Evolutionary conservation across 257 asterid genomes (phyloP).

Genomic region (Rehmannia glutinosa): DNA sequence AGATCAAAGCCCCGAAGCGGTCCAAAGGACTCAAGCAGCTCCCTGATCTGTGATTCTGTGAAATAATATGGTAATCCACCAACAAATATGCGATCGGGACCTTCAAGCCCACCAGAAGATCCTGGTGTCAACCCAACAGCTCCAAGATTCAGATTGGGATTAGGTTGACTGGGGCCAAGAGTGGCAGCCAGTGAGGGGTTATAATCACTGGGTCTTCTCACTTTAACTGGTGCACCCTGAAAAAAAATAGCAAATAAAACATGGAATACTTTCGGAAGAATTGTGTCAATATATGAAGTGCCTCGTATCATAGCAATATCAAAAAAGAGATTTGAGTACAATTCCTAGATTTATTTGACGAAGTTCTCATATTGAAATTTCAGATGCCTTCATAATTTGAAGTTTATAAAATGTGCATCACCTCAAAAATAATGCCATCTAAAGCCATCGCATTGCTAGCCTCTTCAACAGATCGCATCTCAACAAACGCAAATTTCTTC

Average conservation of each 20-base stretch:
- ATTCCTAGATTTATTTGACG: background rate
- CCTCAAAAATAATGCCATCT: slow-evolving; percentile 97
- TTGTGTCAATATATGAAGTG: background rate
- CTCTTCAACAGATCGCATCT: slow-evolving; percentile 98
- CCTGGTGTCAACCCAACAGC: slow-evolving; percentile 96
- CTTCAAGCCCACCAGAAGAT: slow-evolving; percentile 93
- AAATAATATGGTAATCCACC: slow-evolving; percentile 98
- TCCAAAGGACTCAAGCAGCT: slow-evolving; percentile 97
- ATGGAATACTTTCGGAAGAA: background rate
- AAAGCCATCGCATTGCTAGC: slow-evolving; percentile 99
- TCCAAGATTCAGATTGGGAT: slow-evolving; percentile 75
- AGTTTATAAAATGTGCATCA: slow-evolving; percentile 14
- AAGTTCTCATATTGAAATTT: background rate
- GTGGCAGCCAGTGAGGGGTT: slow-evolving; percentile 96
- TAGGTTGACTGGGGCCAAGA: slow-evolving; percentile 98
- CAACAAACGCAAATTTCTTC: slow-evolving; percentile 95
- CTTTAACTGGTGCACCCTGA: slow-evolving; percentile 99
- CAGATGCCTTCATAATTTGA: background rate
- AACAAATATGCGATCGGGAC: slow-evolving; percentile 93
- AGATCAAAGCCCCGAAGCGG: slow-evolving; percentile 92
- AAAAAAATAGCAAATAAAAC: background rate
- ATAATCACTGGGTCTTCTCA: slow-evolving; percentile 96
- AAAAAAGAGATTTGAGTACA: background rate
- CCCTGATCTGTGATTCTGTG: slow-evolving; percentile 89
- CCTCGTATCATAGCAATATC: background rate